These are phyloP conservation scores for Nigrospora osmanthi DNA, from an alignment of 2,329 filamentous ascomycete species.

Conservation along the genomic window DNA sequence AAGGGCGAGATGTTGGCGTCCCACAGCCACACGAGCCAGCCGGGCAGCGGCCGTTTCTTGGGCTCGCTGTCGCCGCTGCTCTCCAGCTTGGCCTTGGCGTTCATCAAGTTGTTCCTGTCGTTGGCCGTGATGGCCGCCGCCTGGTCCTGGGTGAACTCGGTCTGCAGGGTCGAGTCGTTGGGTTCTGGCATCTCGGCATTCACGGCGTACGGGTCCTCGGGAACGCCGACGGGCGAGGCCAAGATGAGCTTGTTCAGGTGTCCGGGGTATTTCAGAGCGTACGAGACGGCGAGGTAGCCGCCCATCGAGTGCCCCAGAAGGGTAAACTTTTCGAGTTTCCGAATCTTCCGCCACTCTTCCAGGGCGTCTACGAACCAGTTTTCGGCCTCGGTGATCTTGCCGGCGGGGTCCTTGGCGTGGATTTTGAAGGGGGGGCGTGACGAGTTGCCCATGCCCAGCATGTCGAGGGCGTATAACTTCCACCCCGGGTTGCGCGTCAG, in stretches of 20 bases:
- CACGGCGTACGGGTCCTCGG: slow-evolving; percentile 87
- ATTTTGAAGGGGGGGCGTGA: slow-evolving; percentile 78
- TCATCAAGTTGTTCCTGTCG: slow-evolving; percentile 27
- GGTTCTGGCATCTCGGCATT: slow-evolving; percentile 74
- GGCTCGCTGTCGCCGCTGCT: slow-evolving; percentile 22
- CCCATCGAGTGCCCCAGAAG: slow-evolving; percentile 88
- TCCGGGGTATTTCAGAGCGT: slow-evolving; percentile 93
- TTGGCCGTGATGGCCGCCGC: slow-evolving; percentile 23
- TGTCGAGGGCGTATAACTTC: slow-evolving; percentile 88
- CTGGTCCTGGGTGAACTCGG: slow-evolving; percentile 75
- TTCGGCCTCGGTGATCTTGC: slow-evolving; percentile 82
- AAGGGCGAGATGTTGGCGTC: slow-evolving; percentile 96
- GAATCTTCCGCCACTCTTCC: slow-evolving; percentile 88
- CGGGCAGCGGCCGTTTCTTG: slow-evolving; percentile 54
- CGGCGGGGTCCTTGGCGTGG: slow-evolving; percentile 69
- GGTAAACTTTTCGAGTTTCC: slow-evolving; percentile 88
- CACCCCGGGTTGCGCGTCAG: slow-evolving; percentile 72
- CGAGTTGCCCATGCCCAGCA: slow-evolving; percentile 91
- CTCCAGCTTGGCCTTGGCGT: slow-evolving; percentile 23
- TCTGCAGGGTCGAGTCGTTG: slow-evolving; percentile 61
- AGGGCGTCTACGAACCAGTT: slow-evolving; percentile 93
- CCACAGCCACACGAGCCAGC: slow-evolving; percentile 91
- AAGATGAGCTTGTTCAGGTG: slow-evolving; percentile 93
- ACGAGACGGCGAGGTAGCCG: slow-evolving; percentile 90
- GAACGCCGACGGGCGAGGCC: slow-evolving; percentile 88